These are phyloP conservation scores for Ophiosphaerella herpotricha DNA, from an alignment of 2,329 filamentous ascomycete genomes.

Conservation along the genomic window DNA sequence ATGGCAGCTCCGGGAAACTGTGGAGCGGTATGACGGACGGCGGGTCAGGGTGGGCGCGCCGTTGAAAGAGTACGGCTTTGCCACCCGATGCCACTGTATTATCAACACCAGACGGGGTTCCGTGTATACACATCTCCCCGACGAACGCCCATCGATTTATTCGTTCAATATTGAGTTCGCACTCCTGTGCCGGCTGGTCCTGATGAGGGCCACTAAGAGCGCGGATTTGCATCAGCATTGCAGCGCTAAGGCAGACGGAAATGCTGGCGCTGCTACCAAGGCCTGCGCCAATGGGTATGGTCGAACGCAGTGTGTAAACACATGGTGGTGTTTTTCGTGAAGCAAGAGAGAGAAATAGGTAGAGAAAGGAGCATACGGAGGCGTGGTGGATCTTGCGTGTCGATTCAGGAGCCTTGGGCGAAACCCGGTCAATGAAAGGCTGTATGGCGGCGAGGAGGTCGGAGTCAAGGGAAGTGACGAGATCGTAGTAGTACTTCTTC, in stretches of 20 bases:
- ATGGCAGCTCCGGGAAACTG: conserved; percentile 88
- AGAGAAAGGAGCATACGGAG: conserved; percentile 85
- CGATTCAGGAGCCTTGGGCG: conserved; percentile 66
- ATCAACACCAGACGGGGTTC: conserved; percentile 94
- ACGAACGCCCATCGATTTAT: conserved; percentile 99
- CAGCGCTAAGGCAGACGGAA: conserved; percentile 82
- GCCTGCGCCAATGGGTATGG: conserved; percentile 89
- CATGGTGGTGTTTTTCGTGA: conserved; percentile 78
- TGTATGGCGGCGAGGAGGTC: conserved; percentile 81
- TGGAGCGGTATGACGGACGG: conserved; percentile 77
- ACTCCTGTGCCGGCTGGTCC: conserved; percentile 86
- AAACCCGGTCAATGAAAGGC: conserved; percentile 76
- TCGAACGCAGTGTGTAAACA: conserved; percentile 88
- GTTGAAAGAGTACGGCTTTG: conserved; percentile 90
- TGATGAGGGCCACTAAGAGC: conserved; percentile 88
- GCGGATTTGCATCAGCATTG: conserved; percentile 84
- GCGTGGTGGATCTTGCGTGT: conserved; percentile 82
- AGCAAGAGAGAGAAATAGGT: conserved; percentile 87
- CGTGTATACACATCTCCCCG: conserved; percentile 94
- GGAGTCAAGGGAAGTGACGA: conserved; percentile 76
- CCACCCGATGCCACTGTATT: conserved; percentile 95
- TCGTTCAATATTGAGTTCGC: conserved; percentile 85
- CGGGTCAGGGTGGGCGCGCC: conserved; percentile 75
- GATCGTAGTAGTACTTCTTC: conserved; percentile 94
- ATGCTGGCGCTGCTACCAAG: conserved; percentile 95